Base-by-base conservation (phyloP, 1,139 yeast genomes). In the Sugiyamaella neomexicana region DNA sequence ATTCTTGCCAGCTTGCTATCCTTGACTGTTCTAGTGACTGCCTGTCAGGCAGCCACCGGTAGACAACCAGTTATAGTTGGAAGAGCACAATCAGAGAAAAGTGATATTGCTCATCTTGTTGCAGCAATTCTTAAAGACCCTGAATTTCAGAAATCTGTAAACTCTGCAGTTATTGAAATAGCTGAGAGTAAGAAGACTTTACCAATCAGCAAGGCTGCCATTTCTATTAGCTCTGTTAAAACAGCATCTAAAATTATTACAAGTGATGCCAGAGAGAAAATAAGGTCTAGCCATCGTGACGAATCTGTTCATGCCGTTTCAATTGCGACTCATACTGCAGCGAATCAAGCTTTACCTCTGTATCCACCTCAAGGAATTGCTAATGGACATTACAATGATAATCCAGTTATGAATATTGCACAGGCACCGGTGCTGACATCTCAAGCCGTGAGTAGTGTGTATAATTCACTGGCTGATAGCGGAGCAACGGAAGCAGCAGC, bases 321-420 rank as follows among this genome's bases (percentile, higher is more conserved):
- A n/a, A 17, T 20, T 16, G 40, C 39, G 3, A 17, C 36, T 29
- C 29, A 13, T 13, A n/a, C 38, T 6, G 46, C 27, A 10, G 32
- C 17, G 5, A 47, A 47, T 40, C 25, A 13, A 20, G 45, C 12
- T n/a, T 15, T 38, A 29, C 51, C 51, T 1, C 42, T 45, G 8
- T 45, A 45, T 37, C 49, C 49, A 5, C 49, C 49, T 36, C 49
- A 45, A 25, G 49, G 42, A 15, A 25, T 45, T 20, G 41, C 49
- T 16, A 25, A 23, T 34, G 49, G 34, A 12, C 45, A 20, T 7
- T 23, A 29, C 31, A 32, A 39, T 47, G 51, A 40, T 40, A 38
- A 47, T 7, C 51, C 45, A 2, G 45, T 47, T 15, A 47, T 47
- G 15, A 41, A 39, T 17, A 23, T 47, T n/a, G 51, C 51, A 10